These are phyloP conservation scores for Westerdykella aurantiaca DNA, from an alignment of 2,329 filamentous ascomycete genomes.

Conservation along the genomic window DNA sequence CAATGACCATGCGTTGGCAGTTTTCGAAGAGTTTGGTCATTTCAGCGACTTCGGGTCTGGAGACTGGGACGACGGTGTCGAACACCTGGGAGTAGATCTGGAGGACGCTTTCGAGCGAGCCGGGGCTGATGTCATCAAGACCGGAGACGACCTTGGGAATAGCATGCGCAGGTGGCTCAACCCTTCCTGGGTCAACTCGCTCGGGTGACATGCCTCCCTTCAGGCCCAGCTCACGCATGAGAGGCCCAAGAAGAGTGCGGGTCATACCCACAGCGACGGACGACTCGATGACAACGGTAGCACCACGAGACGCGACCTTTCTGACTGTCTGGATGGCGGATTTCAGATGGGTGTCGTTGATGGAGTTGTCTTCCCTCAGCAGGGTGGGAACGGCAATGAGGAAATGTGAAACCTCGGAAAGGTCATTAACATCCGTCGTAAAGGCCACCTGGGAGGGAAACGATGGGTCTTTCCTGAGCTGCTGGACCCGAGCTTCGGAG, in stretches of 20 bases:
- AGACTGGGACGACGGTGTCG: slow-evolving; percentile 47
- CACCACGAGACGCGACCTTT: slow-evolving; percentile 40
- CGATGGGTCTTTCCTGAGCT: too few relatives aligned
- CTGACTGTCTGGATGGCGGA: slow-evolving; percentile 43
- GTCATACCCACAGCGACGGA: slow-evolving; percentile 54
- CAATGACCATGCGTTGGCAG: slow-evolving; percentile 52
- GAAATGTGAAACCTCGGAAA: slow-evolving; percentile 46
- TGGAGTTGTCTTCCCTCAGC: slow-evolving; percentile 42
- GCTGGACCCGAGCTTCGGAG: slow-evolving; percentile 1
- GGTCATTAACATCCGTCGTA: slow-evolving; percentile 25
- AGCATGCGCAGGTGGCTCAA: slow-evolving; percentile 32
- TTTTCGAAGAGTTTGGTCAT: slow-evolving; percentile 57
- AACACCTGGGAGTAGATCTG: slow-evolving; percentile 47
- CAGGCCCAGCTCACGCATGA: slow-evolving; percentile 31
- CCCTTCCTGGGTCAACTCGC: slow-evolving; percentile 48
- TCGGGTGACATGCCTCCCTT: slow-evolving; percentile 33
- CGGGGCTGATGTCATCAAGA: slow-evolving; percentile 18
- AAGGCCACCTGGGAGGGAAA: not conserved
- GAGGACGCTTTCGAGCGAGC: slow-evolving; percentile 42
- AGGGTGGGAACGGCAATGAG: slow-evolving; percentile 52
- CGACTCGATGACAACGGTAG: slow-evolving; percentile 49
- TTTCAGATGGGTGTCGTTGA: slow-evolving; percentile 46
- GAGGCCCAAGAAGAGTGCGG: slow-evolving; percentile 44
- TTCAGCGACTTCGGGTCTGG: slow-evolving; percentile 51
- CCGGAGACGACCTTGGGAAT: slow-evolving; percentile 53